Evolutionary conservation across 2,329 filamentous ascomycete genomes (phyloP), one percentile per base, ranked within the genome.

Genomic region (Hypoxylon sp.): DNA sequence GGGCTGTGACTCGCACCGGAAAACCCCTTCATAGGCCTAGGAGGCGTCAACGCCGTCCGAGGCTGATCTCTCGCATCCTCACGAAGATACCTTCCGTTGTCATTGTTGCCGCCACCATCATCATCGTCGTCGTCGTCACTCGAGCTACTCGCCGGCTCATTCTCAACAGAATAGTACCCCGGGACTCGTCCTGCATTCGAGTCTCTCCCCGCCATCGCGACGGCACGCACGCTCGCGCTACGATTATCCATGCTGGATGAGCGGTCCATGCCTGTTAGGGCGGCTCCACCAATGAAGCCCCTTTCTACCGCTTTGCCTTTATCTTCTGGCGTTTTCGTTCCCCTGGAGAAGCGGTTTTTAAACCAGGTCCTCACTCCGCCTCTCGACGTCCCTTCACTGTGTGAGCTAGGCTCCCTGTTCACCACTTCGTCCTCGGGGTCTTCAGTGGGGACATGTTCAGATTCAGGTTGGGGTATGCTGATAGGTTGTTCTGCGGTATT

Each of bases 311-410:
- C 53, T 20, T 79, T 76, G 14, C 74, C 75, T 49, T 73, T 71
- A 8, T 82, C 81, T 6, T 79, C 77, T 0, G 81, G 61, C 1
- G 82, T 81, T 62, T 82, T 84, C 7, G 82, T 78, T 4, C 81
- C 72, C n/a, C 81, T 79, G 0, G 82, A 83, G 67, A 89, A 85
- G 5, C 83, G 85, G 25, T 83, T 85, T 76, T 85, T 88, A 60
- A 89, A 80, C 87, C 87, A 89, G 42, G 81, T 82, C 71, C 83
- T 88, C 48, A 87, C 83, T 33, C 64, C 73, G 35, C 73, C 72
- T 8, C 68, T 69, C 2, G 73, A 72, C 6, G 64, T 62, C 66
- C 82, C 83, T 55, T 79, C 78, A 17, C 69, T 75, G 6, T 77
- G 73, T 2, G 78, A 79, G 8, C 65, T 74, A 13, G 72, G 66